A percentile compares a stretch with the other conserved stretches of the same genome.
Evolutionary conservation across 2,329 filamentous ascomycete species (phyloP).

Genomic region (Alternaria arborescens): DNA sequence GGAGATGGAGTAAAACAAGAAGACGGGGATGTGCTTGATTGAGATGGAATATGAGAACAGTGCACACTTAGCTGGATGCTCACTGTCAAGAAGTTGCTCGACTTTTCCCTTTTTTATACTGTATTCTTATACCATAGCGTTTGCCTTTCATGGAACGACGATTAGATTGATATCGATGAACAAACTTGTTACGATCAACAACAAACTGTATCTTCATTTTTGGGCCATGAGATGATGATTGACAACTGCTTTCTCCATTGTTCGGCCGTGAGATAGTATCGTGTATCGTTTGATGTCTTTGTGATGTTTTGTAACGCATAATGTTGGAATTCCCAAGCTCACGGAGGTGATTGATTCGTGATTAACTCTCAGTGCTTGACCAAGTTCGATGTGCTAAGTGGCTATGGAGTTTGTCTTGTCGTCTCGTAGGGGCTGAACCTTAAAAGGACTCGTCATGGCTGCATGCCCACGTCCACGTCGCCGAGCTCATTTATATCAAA

Average conservation of each 20-base stretch:
- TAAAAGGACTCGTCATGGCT: neutral
- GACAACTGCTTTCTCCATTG: neutral
- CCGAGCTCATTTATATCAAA: neutral
- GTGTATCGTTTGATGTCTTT: neutral
- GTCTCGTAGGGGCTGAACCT: neutral
- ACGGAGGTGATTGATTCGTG: neutral
- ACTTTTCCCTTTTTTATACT: slow-evolving; percentile 1
- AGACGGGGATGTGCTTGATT: neutral
- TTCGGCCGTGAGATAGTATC: neutral
- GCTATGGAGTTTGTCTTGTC: neutral
- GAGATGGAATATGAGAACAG: neutral
- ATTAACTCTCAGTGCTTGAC: neutral
- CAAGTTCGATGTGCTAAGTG: neutral
- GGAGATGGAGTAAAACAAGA: neutral
- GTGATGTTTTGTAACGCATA: too few relatives aligned
- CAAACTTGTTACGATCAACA: neutral
- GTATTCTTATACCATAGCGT: slow-evolving; percentile 6
- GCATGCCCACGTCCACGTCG: neutral
- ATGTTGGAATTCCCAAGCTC: neutral
- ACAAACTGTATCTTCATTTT: neutral
- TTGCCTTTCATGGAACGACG: neutral
- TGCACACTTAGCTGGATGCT: slow-evolving; percentile 1
- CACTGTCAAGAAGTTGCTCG: slow-evolving; percentile 1
- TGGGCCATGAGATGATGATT: neutral
- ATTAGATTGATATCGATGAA: slow-evolving; percentile 3